Evolutionary conservation across 139 green algal species (phyloP), one percentile per base, ranked within the genome.

Genomic region (Chlamydomonas schloesseri): DNA sequence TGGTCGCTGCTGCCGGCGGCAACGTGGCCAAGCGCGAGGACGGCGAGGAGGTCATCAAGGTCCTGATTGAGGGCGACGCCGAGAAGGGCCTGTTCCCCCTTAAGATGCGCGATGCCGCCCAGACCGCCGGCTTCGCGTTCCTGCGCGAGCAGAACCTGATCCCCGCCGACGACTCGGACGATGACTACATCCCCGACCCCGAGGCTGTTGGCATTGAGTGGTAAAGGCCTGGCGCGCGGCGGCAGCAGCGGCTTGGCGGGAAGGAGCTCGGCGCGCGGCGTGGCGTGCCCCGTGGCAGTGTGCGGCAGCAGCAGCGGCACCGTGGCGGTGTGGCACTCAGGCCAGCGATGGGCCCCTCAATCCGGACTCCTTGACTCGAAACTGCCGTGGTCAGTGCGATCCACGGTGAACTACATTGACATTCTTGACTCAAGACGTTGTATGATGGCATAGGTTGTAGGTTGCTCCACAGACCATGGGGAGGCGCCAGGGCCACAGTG

Each of bases 41-140:
- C 75, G 87, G 34, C 82, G 84, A 90, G 3, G 91, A 96, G 87
- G 47, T 93, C 69, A 86, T 93, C 36, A 94, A 92, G 80, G 75
- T 93, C 10, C 36, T 91, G 6, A 87, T 91, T 37, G 34, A 88
- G 31, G 89, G 57, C 26, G 81, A 95, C 89, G 36, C 67, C 28
- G 90, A 93, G 29, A 90, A 90, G 37, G 90, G 88, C 34, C 73
- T 83, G 37, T 97, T 96, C 91, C 93, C 94, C 33, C 88, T 97
- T 29, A 97, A 97, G 88, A 91, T 95, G 89, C 92, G 94, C 60
- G 94, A 97, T 71, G 93, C 93, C 29, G 92, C 87, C 71, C 93
- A 93, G 76, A 84, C 74, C 50, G 87, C 86, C 23, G 93, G 92
- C 74, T 94, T 96, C 62, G 87, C 91, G 3, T 96, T 95, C 89